These are phyloP conservation scores for slime mould (Dictyostelium discoideum) DNA, from an alignment of 78 protist genomes.

Conservation along the genomic window DNA sequence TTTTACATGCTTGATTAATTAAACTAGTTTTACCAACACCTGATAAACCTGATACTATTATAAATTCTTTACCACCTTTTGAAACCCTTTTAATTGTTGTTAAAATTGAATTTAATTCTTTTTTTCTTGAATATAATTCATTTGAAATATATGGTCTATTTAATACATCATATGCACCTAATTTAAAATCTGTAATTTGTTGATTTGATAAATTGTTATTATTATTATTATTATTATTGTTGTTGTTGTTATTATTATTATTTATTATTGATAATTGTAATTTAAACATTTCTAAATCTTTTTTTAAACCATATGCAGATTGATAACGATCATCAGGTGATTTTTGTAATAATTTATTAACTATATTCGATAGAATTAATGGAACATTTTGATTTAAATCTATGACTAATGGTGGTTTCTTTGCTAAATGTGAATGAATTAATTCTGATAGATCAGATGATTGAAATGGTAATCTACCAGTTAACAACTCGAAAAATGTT, in stretches of 20 bases:
- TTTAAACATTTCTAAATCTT: conserved; percentile 64
- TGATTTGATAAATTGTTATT: not conserved
- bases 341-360: conserved; percentile 51
- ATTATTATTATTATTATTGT: too few relatives aligned
- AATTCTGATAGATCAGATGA: conserved; percentile 55
- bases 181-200: conserved; percentile 10
- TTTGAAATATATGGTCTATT: conserved; percentile 63
- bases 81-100: conserved; percentile 30
- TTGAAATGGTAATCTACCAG: conserved; percentile 68
- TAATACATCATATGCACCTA: conserved; percentile 43
- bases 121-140: conserved; percentile 61
- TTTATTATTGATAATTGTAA: conserved; percentile 10
- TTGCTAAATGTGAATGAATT: conserved; percentile 59
- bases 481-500: conserved; percentile 50
- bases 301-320: conserved; percentile 53
- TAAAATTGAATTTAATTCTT: conserved; percentile 24
- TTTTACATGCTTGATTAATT: conserved; percentile 40
- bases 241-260: not conserved
- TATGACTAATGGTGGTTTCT: conserved; percentile 33
- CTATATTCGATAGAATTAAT: conserved; percentile 30
- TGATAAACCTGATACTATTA: conserved; percentile 66
- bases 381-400: conserved; percentile 50
- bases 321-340: conserved; percentile 74
- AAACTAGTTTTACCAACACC: conserved; percentile 77
- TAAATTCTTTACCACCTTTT: conserved; percentile 62